A percentile compares a stretch with the other conserved stretches of the same genome.
Evolutionary conservation across 2,329 filamentous ascomycete genomes (phyloP).

Genomic region (Teratosphaeria epicoccoides): DNA sequence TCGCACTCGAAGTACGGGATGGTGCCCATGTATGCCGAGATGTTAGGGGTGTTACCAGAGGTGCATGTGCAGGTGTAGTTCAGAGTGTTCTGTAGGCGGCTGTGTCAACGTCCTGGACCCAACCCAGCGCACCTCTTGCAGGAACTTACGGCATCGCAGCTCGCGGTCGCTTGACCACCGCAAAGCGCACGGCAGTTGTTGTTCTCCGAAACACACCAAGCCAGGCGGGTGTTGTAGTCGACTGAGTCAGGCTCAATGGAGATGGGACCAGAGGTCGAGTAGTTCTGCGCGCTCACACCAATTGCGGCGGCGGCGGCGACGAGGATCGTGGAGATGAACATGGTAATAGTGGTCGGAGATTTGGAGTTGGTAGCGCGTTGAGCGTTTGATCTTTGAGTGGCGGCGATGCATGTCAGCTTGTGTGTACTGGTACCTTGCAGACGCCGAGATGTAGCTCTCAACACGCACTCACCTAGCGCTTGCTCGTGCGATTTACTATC

Average conservation of each 20-base stretch:
- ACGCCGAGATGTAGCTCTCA: too few species aligned
- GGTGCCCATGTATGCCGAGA: constrained; percentile 46
- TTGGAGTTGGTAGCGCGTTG: not conserved
- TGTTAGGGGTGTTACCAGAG: constrained; percentile 45
- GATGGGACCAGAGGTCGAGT: constrained; percentile 27
- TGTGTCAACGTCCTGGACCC: not conserved
- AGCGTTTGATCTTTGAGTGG: not conserved
- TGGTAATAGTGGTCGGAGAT: constrained; percentile 21
- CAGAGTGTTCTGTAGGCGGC: constrained; percentile 31
- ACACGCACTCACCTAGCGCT: not conserved
- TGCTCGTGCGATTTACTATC: not conserved
- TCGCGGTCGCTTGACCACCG: constrained; percentile 40
- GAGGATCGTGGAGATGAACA: constrained; percentile 40
- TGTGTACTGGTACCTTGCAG: not conserved
- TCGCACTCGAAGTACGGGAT: constrained; percentile 52
- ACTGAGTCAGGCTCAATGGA: constrained; percentile 35
- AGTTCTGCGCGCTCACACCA: constrained; percentile 37
- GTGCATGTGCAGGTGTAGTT: constrained; percentile 48
- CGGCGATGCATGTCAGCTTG: not conserved
- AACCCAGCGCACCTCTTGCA: not conserved
- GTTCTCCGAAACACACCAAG: constrained; percentile 49
- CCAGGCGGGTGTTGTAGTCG: constrained; percentile 24
- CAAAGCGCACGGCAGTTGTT: constrained; percentile 53
- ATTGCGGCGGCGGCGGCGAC: constrained; percentile 38
- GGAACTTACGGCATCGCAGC: constrained; percentile 45